Evolutionary conservation across 176 grass and related monocot species (phyloP), one percentile per base, ranked within the genome.

Genomic region (Thalia dealbata): DNA sequence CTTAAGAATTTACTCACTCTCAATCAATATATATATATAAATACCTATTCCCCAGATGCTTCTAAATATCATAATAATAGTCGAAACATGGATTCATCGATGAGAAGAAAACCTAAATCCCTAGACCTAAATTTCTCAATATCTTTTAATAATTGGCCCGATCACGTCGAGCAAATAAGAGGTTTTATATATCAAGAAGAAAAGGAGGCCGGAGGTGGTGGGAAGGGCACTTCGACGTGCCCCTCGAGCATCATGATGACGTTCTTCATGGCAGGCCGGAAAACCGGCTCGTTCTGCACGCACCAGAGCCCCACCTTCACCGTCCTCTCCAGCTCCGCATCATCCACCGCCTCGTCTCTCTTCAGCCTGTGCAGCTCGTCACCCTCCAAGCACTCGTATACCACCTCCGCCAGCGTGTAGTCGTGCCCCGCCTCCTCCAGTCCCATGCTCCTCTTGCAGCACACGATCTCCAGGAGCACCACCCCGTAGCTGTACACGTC

Each of bases 401-500:
- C 82, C 69, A 22, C 18, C 27, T 76, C 87, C 21, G 67, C 65
- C 7, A 82, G 73, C n/a, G 75, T 71, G 18, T 46, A 21, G 3
- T 76, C 72, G n/a, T 69, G 25, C 12, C 66, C 83, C 19, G 75
- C 63, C 52, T 75, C 83, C 27, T 78, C 83, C 69, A 75, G 30
- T 25, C 79, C 83, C 61, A 81, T 80, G 70, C 64, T 89, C 69
- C 78, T 79, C 3, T 32, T 73, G 62, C 87, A 81, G 48, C 79
- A 76, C 22, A 80, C 66, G 18, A 70, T 54, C 75, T 89, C 86
- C 51, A 85, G 50, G 24, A 89, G 77, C 58, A 89, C 83, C 22
- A 89, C 78, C 10, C 87, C 83, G 51, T 76, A 85, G 64, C 86
- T 85, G 32, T 85, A 89, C 35, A 89, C 86, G 52, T 85, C 82